Conservation (phyloP, 768 basidiomycete genomes). For the Phaffia australis region DNA sequence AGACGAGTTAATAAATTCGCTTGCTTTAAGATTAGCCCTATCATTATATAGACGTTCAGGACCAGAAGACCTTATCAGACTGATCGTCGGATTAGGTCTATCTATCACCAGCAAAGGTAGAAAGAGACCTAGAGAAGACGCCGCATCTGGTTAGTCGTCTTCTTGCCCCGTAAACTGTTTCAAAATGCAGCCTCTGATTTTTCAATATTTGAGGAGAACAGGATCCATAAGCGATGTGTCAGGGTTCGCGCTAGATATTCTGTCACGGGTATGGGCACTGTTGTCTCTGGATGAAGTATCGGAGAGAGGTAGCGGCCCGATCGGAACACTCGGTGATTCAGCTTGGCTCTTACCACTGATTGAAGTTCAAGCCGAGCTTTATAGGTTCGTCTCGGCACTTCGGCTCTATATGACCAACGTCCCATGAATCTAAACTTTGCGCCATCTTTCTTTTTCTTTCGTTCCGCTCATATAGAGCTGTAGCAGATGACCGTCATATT, state of each 20-base stretch:
- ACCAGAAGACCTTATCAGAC: conserved; percentile 1
- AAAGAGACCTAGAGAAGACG: background rate
- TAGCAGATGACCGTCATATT: background rate
- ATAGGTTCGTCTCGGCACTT: background rate
- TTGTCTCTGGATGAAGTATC: no score
- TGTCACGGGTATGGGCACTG: no score
- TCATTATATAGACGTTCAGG: background rate
- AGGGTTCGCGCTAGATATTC: background rate
- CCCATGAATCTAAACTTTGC: background rate
- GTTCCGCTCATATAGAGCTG: background rate
- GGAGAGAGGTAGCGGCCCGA: no score
- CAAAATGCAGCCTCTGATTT: background rate
- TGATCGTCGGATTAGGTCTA: background rate
- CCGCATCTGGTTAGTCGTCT: background rate
- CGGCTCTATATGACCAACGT: no score
- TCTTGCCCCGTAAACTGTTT: background rate
- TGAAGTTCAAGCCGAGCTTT: background rate
- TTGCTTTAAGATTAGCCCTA: background rate
- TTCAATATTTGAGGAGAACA: background rate
- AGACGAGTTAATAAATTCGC: background rate
- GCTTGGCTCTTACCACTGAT: conserved; percentile 4
- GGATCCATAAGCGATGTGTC: background rate
- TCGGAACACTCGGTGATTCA: background rate
- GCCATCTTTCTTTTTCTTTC: background rate
- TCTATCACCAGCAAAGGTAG: background rate